phyloP scores from a whole-genome alignment of 1,284 basidiomycete species.

The Naganishia cerealis region DNA sequence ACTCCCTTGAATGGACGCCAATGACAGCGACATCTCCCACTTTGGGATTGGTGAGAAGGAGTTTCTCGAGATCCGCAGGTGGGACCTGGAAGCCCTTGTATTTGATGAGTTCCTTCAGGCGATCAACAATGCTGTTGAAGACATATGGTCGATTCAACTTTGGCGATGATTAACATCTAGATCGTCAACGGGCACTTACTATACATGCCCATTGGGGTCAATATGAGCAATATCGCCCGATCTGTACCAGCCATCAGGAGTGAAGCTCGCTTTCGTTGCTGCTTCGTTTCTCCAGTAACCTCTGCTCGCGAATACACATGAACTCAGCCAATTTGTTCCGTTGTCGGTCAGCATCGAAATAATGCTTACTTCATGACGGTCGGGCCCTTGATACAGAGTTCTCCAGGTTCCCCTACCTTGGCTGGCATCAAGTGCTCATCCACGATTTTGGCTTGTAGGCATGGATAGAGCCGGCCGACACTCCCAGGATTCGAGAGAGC shows the following conservation, averaged over 20 bases:
- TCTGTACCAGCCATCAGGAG: conserved; percentile 69
- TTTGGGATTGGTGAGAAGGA: conserved; percentile 70
- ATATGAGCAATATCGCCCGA: conserved; percentile 69
- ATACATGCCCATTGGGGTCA: conserved; percentile 59
- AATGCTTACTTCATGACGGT: conserved; percentile 73
- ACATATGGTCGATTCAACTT: conserved; percentile 46
- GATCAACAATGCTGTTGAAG: conserved; percentile 49
- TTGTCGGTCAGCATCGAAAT: conserved; percentile 58
- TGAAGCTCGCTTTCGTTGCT: conserved; percentile 68
- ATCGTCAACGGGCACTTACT: conserved; percentile 17
- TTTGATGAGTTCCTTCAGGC: conserved; percentile 78
- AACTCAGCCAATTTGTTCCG: too few species aligned
- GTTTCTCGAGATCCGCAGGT: conserved; percentile 75
- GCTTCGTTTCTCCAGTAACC: conserved; percentile 63
- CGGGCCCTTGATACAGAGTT: conserved; percentile 77
- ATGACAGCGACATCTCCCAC: conserved; percentile 73
- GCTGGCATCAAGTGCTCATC: conserved; percentile 45
- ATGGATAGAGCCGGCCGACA: conserved; percentile 72
- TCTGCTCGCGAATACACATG: conserved; percentile 51
- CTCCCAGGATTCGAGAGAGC: conserved; percentile 60
- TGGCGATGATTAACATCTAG: neutral
- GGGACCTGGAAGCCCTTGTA: conserved; percentile 68
- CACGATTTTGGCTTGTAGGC: conserved; percentile 74
- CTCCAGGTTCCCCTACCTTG: conserved; percentile 62
- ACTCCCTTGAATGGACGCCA: conserved; percentile 62